Percentiles rank a stretch among this genome's conserved stretches.
These are phyloP conservation scores for Daldinia grandis DNA, from an alignment of 495 filamentous ascomycete genomes.

Conservation along the genomic window DNA sequence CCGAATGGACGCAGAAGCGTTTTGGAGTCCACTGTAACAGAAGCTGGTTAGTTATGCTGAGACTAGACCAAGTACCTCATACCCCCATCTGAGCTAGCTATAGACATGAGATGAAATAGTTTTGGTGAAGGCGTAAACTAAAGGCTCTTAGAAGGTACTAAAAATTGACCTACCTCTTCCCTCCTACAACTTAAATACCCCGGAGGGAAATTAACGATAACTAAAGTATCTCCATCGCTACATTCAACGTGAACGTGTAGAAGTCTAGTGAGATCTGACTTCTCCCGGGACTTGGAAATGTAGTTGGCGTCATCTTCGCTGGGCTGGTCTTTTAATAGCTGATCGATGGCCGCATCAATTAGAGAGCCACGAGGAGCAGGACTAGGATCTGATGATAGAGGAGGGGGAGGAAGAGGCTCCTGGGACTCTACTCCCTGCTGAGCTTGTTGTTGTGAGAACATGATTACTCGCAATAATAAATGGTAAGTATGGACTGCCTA, in stretches of 20 bases:
- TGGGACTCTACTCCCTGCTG: background rate
- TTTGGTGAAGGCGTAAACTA: background rate
- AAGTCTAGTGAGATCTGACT: slow-evolving; percentile 18
- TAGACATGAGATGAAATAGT: background rate
- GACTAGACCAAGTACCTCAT: background rate
- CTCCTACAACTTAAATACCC: slow-evolving; percentile 39
- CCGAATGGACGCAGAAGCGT: slow-evolving; percentile 55
- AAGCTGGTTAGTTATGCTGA: slow-evolving; percentile 12
- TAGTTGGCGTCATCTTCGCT: slow-evolving; percentile 5
- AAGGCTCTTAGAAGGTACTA: background rate
- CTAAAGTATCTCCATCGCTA: slow-evolving; percentile 60
- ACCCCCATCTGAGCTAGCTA: background rate
- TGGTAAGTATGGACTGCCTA: background rate
- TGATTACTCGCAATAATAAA: background rate
- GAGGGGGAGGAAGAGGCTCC: background rate
- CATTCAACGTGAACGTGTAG: slow-evolving; percentile 47
- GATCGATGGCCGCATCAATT: slow-evolving; percentile 23
- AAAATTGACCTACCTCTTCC: slow-evolving; percentile 36
- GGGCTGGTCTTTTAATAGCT: slow-evolving; percentile 23
- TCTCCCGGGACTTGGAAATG: slow-evolving; percentile 25
- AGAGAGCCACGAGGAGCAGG: background rate
- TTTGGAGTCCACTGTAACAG: slow-evolving; percentile 42
- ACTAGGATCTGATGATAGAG: background rate
- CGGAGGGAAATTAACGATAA: slow-evolving; percentile 61
- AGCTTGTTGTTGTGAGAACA: background rate